Evolutionary conservation across 2,329 filamentous ascomycete species (phyloP), one percentile per base, ranked within the genome.

Genomic region (Cladophialophora immunda): DNA sequence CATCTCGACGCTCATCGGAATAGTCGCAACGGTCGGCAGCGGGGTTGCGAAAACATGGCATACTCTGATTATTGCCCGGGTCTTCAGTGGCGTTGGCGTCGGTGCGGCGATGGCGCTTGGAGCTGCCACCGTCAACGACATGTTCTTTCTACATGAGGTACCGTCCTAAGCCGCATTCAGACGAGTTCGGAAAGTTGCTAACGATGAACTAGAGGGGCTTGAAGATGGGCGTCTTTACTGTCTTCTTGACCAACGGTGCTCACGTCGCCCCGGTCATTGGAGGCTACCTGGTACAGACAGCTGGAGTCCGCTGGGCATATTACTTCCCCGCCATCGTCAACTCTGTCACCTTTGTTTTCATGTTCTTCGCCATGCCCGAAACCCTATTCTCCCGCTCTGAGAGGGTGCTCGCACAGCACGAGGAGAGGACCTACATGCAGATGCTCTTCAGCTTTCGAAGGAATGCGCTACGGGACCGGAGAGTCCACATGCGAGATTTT

Each of bases 1-100:
- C 11, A 41, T 73, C n/a, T 74, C 72, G 8, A 73, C 71, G 13
- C 68, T 75, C n/a, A 63, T 77, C 3, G 73, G 73, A 11, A 71
- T 73, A 2, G 75, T 69, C 22, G 70, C 73, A 13, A 74, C 71
- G 53, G 38, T 76, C 19, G 70, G 62, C 22, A 47, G 45, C 15
- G 64, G 57, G 4, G 52, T 45, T 11, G 52, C 58, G 5, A 62
- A 56, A 29, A 62, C 64, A 47, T 66, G 50, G 34, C 22, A 30
- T 25, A 36, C 45, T 22, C 32, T 66, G 22, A 57, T 66, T 22
- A 38, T 62, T 15, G 53, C 57, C 9, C 45, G 64, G 2, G 58
- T 57, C 13, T 57, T 66, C 8, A 62, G 45, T 47, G 64, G 64
- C n/a, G 34, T 60, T 1, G 64, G 58, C 0, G 58, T 56, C 13